These are phyloP conservation scores for Lyophyllum semitale DNA, from an alignment of 768 basidiomycete species.

Conservation along the genomic window DNA sequence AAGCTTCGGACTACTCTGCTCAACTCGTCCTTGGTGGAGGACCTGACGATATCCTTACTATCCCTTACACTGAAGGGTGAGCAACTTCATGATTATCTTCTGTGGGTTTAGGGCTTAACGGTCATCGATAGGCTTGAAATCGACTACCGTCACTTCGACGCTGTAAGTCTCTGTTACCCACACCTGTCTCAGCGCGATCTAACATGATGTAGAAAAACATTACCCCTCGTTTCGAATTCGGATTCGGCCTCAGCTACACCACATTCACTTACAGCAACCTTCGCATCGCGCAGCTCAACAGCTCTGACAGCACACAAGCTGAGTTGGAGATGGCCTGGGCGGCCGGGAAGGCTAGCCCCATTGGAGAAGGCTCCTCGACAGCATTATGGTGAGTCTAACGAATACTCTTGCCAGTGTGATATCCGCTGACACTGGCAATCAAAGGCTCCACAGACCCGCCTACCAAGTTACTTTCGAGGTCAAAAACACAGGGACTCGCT, in stretches of 20 bases:
- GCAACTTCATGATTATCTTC: slow-evolving; percentile 7
- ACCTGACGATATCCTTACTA: slow-evolving; percentile 40
- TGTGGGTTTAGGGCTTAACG: not conserved
- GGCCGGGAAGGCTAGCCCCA: slow-evolving; percentile 54
- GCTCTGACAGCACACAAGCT: slow-evolving; percentile 36
- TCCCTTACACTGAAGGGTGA: slow-evolving; percentile 61
- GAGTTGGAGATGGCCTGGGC: slow-evolving; percentile 54
- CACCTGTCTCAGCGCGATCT: too few relatives aligned
- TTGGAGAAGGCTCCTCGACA: slow-evolving; percentile 56
- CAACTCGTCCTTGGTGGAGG: slow-evolving; percentile 42
- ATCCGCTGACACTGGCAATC: not conserved
- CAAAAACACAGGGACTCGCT: slow-evolving; percentile 51
- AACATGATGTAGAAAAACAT: slow-evolving; percentile 74
- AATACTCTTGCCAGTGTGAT: slow-evolving; percentile 1
- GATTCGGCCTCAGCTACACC: slow-evolving; percentile 88
- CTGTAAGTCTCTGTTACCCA: slow-evolving; percentile 42
- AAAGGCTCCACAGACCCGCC: slow-evolving; percentile 68
- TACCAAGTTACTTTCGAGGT: slow-evolving; percentile 56
- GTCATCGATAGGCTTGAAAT: slow-evolving; percentile 50
- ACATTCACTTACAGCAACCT: slow-evolving; percentile 72
- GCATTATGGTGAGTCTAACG: slow-evolving; percentile 53
- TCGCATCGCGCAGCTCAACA: slow-evolving; percentile 41
- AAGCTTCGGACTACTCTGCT: slow-evolving; percentile 59
- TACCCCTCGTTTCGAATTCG: slow-evolving; percentile 84
- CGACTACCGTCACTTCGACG: slow-evolving; percentile 74